Conservation (phyloP, 1,284 basidiomycete genomes). For the Waitea zeae region DNA sequence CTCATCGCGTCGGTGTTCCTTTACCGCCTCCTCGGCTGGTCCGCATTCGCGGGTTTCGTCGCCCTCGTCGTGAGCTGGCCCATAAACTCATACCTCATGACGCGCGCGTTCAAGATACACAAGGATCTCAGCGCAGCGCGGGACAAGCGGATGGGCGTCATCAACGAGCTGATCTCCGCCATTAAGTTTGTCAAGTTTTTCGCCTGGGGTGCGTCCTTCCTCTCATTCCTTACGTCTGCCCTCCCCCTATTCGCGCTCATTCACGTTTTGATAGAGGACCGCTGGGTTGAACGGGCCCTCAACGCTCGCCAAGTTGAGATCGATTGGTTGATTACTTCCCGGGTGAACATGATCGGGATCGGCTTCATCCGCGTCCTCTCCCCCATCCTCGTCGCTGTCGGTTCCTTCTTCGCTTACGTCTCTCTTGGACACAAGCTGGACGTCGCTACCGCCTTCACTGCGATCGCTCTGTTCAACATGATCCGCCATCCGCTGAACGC, state of each 20-base stretch:
- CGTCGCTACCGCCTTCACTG: constrained; percentile 52
- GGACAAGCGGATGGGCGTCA: constrained; percentile 55
- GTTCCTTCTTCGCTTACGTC: constrained; percentile 50
- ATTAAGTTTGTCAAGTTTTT: constrained; percentile 67
- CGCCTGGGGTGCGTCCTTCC: no score
- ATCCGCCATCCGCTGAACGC: constrained; percentile 53
- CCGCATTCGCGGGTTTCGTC: constrained; percentile 75
- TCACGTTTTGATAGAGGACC: constrained; percentile 71
- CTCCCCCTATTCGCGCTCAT: constrained; percentile 80
- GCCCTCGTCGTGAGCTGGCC: constrained; percentile 52
- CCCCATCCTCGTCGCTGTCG: constrained; percentile 51
- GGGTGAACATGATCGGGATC: constrained; percentile 49
- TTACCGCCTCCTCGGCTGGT: constrained; percentile 69
- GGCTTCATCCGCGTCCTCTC: constrained; percentile 43
- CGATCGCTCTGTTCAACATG: constrained; percentile 59
- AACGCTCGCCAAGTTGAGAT: constrained; percentile 25
- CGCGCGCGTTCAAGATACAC: constrained; percentile 76
- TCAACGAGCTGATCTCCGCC: constrained; percentile 76
- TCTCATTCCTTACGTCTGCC: no score
- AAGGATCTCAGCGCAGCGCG: constrained; percentile 35
- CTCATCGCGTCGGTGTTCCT: constrained; percentile 60
- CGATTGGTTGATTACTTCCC: constrained; percentile 58
- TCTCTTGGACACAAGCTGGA: constrained; percentile 50
- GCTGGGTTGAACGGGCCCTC: constrained; percentile 47
- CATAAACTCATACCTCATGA: constrained; percentile 46